A percentile compares a stretch with the other conserved stretches of the same genome.
Evolutionary conservation across 352 stramenopile species (phyloP).

Genomic region (Globisporangium sylvaticum): DNA sequence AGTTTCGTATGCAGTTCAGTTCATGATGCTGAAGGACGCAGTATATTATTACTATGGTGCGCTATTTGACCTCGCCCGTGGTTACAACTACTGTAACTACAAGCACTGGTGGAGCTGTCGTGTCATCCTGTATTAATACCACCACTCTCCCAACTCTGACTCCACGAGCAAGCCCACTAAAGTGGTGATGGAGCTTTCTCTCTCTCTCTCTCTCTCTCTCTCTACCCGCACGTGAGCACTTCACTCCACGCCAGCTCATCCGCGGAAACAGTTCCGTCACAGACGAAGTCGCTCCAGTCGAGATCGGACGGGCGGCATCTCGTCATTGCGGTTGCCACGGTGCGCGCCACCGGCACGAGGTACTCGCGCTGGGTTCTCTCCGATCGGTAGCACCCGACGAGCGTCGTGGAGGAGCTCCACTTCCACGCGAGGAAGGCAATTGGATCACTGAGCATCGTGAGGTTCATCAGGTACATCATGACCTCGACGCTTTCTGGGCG

Average conservation of each 20-base stretch:
- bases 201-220: too few species aligned
- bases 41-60: too few species aligned
- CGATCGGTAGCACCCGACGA: conserved; percentile 11
- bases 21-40: too few species aligned
- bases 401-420: not conserved
- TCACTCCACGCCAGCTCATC: conserved; percentile 4
- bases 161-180: too few species aligned
- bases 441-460: conserved; percentile 15
- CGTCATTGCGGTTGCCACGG: not conserved
- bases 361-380: conserved; percentile 6
- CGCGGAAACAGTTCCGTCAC: not conserved
- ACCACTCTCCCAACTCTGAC: too few species aligned
- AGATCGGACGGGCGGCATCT: not conserved
- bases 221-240: conserved; percentile 8
- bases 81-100: too few species aligned
- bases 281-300: conserved; percentile 6
- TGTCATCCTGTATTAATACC: too few species aligned
- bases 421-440: not conserved
- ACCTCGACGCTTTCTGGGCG: not conserved
- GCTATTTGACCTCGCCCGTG: too few species aligned
- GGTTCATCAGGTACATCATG: conserved; percentile 13
- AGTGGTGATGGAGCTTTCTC: too few species aligned
- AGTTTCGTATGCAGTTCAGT: too few species aligned
- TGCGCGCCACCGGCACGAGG: not conserved
- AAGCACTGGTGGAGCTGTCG: too few species aligned